Evolutionary conservation across 2,329 filamentous ascomycete species (phyloP), one percentile per base, ranked within the genome.

Genomic region (Lecanosticta acicola): DNA sequence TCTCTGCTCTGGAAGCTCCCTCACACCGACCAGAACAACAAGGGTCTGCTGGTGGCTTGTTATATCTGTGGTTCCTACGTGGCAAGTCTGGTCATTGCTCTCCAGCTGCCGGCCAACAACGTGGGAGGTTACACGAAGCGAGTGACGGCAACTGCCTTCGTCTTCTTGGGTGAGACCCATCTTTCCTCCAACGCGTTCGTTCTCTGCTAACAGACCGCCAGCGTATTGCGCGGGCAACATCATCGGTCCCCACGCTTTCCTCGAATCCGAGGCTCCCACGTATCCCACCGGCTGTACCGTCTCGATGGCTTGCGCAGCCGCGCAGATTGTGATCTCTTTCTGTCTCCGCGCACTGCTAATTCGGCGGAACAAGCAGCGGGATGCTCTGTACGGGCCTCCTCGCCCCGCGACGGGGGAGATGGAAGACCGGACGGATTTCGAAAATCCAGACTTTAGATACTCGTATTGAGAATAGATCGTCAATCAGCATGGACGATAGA

Each of bases 261-360:
- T 75, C 2, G 65, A 63, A 0, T 41, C 55, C 0, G 74, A 77
- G 51, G 64, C 71, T 0, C 74, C 74, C 0, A 56, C 68, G 0
- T 80, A 79, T 21, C 61, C 65, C 21, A 78, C 76, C 0, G 77
- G 76, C 1, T 77, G 72, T 41, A 76, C 71, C 45, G 61, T 76
- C 5, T 72, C 74, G 13, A 57, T 79, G 2, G 68, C 67, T 16
- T 76, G 73, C 51, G 63, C 71, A 4, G 67, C 64, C 14, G 63
- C 61, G 7, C 71, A 73, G 49, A 58, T 73, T n/a, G 59, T 59
- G 13, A 50, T 71, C 13, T 65, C 66, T n/a, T 39, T 68, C 36
- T 42, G 40, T 13, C 38, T 71, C 53, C 55, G 70, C 18, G 46
- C 64, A 17, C 49, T 71, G 32, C 49, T 73, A 41, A 57, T 64